Evolutionary conservation across 345 rosid species (phyloP), one percentile per base, ranked within the genome.

Genomic region (Linum usitatissimum): DNA sequence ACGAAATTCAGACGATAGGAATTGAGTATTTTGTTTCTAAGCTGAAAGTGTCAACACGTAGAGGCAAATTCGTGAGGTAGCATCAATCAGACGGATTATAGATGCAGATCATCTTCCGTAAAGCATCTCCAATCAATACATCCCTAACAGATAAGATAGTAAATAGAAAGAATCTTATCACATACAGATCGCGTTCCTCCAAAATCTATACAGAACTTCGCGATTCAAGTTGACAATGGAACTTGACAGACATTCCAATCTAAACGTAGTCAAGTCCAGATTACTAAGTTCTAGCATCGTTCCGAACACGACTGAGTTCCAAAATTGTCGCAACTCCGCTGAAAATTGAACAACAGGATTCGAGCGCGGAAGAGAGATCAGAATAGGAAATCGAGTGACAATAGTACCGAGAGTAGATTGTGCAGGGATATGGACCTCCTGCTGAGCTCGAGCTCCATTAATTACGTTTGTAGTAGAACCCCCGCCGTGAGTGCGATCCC

Each of bases 371-470:
- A 15, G 39, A 5, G 9, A 38, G 68, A 40, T 18, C 42, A 48
- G 20, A 23, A 23, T 34, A 34, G 5, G 3, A 28, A 59, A 48
- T 5, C 17, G 3, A 3, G 20, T 9, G 38, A 57, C 17, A 63
- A 17, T 62, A 59, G 67, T 77, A 91, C 98, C 90, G 65, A 88
- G 83, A 70, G 88, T 78, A 63, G 79, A 78, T 45, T 76, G 70
- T 0, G 85, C 60, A 23, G 85, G 83, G 15, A 81, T 76, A 30
- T 53, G 64, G 57, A 88, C 69, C 63, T 84, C 79, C 79, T 62
- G 80, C 21, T 74, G 77, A 3, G 83, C 57, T 3, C 74, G 81
- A 18, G 87, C 71, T 56, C 73, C 80, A 53, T 54, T 67, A 64
- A 88, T 71, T 54, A 68, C 79, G 61, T 84, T 72, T 59, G 62